Evolutionary conservation across 805 yeast genomes (phyloP), one percentile per base, ranked within the genome.

Genomic region (Candida suzukii): DNA sequence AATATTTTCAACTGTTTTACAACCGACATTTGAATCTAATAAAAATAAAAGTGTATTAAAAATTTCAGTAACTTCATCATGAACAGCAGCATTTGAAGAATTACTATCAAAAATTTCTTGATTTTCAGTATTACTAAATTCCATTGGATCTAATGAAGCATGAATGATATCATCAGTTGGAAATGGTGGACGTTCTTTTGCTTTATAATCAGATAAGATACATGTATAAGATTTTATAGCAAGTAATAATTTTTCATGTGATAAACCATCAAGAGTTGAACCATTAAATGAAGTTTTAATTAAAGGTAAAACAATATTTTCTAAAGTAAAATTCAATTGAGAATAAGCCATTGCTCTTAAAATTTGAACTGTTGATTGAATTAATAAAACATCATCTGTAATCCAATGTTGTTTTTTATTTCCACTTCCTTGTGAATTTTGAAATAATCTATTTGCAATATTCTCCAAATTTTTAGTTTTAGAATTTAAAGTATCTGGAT

Each of bases 401-500:
- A 84, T 61, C 97, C 97, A 91, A 31, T 78, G 78, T 48, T 81
- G 85, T 49, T 84, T 86, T 44, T 73, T 74, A 31, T 65, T 64
- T 13, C 57, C 45, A 17, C 13, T 26, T 2, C 60, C 52, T 21
- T 50, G 57, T 12, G 57, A 52, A 41, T 68, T 73, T 39, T 73
- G 71, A 41, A 70, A 66, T 20, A 90, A 65, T 33, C 85, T 58
- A 4, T 74, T 72, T 43, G 82, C 78, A 27, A 93, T 63, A 2
- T 63, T 54, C 43, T 83, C 95, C 38, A 93, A 68, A 41, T 81
- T 82, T 52, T 88, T 81, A 3, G 90, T 79, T 0, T 95, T 88
- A 44, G 85, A 82, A 56, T 91, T 93, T 50, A 91, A 64, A 0
- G 97, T 83, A 50, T 95, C 99, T 0, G 95, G 76, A 48, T 88